Conservation (phyloP, 805 yeast species). For the Candida schatavii region DNA sequence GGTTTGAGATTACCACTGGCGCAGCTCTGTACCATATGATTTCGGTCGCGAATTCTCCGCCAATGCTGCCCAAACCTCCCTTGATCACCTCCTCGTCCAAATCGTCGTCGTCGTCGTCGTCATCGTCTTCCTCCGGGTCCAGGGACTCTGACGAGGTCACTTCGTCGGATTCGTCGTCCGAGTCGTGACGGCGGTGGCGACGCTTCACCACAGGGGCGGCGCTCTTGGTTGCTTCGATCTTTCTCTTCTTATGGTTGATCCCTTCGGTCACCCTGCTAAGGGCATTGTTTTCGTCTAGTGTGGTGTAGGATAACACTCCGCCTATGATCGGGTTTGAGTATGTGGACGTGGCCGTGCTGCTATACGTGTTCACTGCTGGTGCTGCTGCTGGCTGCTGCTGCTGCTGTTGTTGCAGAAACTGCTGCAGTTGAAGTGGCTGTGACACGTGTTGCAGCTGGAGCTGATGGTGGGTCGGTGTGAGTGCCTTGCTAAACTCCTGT, state of each 20-base stretch:
- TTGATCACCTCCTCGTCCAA: neutral
- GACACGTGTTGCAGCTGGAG: constrained; percentile 6
- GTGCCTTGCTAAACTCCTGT: constrained; percentile 3
- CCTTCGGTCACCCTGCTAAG: constrained; percentile 19
- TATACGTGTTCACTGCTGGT: constrained; percentile 7
- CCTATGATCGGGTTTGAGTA: constrained; percentile 38
- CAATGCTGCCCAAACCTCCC: neutral
- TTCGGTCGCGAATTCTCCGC: constrained; percentile 10
- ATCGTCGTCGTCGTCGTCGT: neutral
- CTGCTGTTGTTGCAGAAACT: constrained; percentile 12
- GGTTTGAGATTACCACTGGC: constrained; percentile 39
- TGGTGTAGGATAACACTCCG: constrained; percentile 36
- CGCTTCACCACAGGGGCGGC: neutral
- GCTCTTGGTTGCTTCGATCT: constrained; percentile 9
- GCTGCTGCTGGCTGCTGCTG: constrained; percentile 14
- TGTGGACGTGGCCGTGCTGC: constrained; percentile 29
- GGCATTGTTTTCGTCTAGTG: constrained; percentile 16
- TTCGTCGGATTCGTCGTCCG: neutral
- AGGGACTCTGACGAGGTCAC: neutral
- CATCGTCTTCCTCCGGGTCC: constrained; percentile 3
- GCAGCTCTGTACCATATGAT: constrained; percentile 70
- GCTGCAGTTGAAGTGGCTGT: constrained; percentile 1
- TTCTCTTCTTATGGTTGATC: constrained; percentile 23
- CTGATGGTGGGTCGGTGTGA: constrained; percentile 9
- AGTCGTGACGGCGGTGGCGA: constrained; percentile 4